A percentile compares a stretch with the other conserved stretches of the same genome.
Evolutionary conservation across 2,329 filamentous ascomycete species (phyloP).

Genomic region (Pseudogymnoascus sp.): DNA sequence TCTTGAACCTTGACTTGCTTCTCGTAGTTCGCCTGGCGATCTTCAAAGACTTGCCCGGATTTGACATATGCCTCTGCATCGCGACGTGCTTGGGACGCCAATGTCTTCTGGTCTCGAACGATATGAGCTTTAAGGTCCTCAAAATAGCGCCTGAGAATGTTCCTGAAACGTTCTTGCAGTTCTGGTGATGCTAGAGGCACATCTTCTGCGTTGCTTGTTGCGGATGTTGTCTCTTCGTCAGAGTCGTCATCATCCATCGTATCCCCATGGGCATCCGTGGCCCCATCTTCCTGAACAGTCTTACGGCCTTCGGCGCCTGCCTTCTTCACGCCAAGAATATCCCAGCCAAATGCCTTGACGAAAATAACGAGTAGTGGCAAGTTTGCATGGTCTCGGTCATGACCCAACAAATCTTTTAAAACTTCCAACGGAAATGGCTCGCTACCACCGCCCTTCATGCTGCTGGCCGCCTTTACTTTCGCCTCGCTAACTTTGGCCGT

Average conservation of each 20-base stretch:
- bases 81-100: conserved; percentile 77
- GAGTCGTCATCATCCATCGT: conserved; percentile 41
- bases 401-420: conserved; percentile 89
- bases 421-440: conserved; percentile 96
- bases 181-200: conserved; percentile 67
- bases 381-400: conserved; percentile 88
- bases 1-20: conserved; percentile 89
- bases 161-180: conserved; percentile 76
- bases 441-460: conserved; percentile 56
- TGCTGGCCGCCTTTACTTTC: conserved; percentile 45
- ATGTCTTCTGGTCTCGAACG: conserved; percentile 81
- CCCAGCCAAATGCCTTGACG: conserved; percentile 94
- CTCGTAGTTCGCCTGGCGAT: conserved; percentile 91
- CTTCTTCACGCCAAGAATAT: conserved; percentile 74
- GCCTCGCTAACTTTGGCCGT: conserved; percentile 53
- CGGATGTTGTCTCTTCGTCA: conserved; percentile 38
- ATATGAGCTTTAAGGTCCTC: conserved; percentile 88
- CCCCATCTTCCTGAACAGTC: conserved; percentile 72
- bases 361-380: conserved; percentile 88
- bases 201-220: conserved; percentile 46
- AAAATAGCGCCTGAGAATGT: conserved; percentile 78
- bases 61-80: conserved; percentile 98
- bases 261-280: conserved; percentile 39
- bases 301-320: conserved; percentile 70
- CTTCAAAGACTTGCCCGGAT: conserved; percentile 95